These are phyloP conservation scores for Graphilbum ipis-grandicollis DNA, from an alignment of 2,329 filamentous ascomycete genomes.

Conservation along the genomic window DNA sequence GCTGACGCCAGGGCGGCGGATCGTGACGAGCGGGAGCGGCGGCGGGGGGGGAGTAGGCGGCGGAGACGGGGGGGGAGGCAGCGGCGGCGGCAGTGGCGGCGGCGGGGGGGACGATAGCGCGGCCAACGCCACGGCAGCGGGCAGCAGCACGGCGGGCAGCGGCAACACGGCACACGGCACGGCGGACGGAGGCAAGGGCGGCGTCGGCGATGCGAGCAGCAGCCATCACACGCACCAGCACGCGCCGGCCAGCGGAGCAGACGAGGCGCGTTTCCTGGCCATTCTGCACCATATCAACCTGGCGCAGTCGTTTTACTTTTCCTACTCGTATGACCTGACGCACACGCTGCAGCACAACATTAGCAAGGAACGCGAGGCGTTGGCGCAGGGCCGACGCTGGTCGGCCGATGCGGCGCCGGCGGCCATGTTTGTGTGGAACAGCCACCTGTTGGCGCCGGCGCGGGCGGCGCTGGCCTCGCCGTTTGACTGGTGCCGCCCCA, in stretches of 20 bases:
- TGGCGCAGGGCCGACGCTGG: conserved; percentile 45
- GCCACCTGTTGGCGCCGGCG: conserved; percentile 68
- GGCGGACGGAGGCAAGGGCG: background rate
- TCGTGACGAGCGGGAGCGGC: background rate
- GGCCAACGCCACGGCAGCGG: background rate
- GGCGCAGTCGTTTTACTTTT: conserved; percentile 89
- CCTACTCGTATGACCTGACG: conserved; percentile 94
- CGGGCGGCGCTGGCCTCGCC: conserved; percentile 53
- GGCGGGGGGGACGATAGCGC: background rate
- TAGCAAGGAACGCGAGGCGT: conserved; percentile 53
- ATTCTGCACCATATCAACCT: conserved; percentile 87
- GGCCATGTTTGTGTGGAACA: conserved; percentile 97
- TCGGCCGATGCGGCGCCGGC: conserved; percentile 53
- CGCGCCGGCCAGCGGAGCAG: conserved; percentile 28
- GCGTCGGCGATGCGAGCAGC: conserved; percentile 25
- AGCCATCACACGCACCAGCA: background rate
- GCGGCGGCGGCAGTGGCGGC: background rate
- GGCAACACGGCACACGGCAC: background rate
- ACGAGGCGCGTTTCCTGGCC: conserved; percentile 74
- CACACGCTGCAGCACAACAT: conserved; percentile 87
- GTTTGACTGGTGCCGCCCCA: conserved; percentile 89
- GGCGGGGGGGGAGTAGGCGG: background rate
- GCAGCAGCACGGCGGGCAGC: no score
- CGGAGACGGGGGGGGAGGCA: background rate
- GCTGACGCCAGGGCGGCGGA: conserved; percentile 57